Percentiles rank a stretch among this genome's conserved stretches.
Evolutionary conservation across 148 eudicot genomes (phyloP).

Genomic region (Silene uniflora): DNA sequence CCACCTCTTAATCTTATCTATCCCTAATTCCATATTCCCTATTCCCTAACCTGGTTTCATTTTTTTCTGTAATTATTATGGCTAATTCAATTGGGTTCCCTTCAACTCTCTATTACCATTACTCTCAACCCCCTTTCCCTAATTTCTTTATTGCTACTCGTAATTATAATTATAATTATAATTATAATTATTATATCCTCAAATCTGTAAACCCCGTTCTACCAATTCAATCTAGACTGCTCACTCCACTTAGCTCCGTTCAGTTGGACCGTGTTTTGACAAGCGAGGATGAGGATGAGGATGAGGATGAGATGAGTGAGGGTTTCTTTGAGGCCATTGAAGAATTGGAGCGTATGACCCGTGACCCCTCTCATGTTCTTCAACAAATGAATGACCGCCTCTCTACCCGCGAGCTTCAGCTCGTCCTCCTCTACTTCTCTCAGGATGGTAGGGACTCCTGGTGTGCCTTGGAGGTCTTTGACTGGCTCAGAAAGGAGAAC

Average conservation of each 20-base stretch:
- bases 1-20: not conserved
- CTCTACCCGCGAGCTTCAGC: conserved; percentile 73
- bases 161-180: no score
- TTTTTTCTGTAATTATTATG: not conserved
- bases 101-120: not conserved
- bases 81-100: not conserved
- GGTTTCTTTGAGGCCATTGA: conserved; percentile 90
- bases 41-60: not conserved
- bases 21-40: no score
- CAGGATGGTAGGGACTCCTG: conserved; percentile 97
- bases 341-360: conserved; percentile 79
- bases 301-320: conserved; percentile 62
- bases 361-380: conserved; percentile 84
- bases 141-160: not conserved
- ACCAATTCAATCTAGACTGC: conserved; percentile 32
- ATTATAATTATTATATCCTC: not conserved
- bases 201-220: conserved; percentile 19
- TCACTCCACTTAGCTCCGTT: conserved; percentile 52
- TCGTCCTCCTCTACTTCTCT: conserved; percentile 76
- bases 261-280: conserved; percentile 65
- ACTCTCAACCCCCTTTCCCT: not conserved
- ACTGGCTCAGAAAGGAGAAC: conserved; percentile 90
- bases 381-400: conserved; percentile 80
- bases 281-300: conserved; percentile 60
- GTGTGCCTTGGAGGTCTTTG: conserved; percentile 95